Evolutionary conservation across 306 rosid species (phyloP).

Genomic region (Cucurbita pepo): DNA sequence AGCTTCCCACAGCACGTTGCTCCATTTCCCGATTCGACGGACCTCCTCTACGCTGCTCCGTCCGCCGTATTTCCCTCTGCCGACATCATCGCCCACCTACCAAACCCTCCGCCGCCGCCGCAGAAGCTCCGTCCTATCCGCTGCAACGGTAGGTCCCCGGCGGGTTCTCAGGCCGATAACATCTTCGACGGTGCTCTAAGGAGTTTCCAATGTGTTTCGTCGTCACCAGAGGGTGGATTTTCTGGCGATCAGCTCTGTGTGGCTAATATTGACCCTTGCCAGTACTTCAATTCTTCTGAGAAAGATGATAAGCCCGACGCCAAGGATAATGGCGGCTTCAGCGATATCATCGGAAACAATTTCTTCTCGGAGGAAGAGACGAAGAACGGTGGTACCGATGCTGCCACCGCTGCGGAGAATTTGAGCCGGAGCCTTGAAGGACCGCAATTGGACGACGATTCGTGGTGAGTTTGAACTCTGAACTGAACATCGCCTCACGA

Average conservation of each 20-base stretch:
- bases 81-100: constrained; percentile 6
- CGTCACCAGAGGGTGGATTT: constrained; percentile 4
- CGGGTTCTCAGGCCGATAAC: constrained; percentile 1
- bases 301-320: constrained; percentile 2
- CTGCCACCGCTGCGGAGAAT: neutral
- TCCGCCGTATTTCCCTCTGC: constrained; percentile 11
- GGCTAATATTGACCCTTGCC: neutral
- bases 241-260: neutral
- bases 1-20: constrained; percentile 37
- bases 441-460: constrained; percentile 8
- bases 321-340: neutral
- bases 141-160: constrained; percentile 21
- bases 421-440: constrained; percentile 6
- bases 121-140: constrained; percentile 85
- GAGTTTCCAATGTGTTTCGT: neutral
- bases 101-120: constrained; percentile 33
- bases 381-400: constrained; percentile 20
- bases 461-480: constrained; percentile 28
- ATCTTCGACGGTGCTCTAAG: neutral
- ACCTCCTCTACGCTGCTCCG: constrained; percentile 29
- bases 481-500: neutral
- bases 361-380: neutral
- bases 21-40: constrained; percentile 61
- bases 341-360: neutral
- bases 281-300: constrained; percentile 3